Evolutionary conservation across 495 filamentous ascomycete genomes (phyloP).

Genomic region (Hyaloscypha hepaticicola): DNA sequence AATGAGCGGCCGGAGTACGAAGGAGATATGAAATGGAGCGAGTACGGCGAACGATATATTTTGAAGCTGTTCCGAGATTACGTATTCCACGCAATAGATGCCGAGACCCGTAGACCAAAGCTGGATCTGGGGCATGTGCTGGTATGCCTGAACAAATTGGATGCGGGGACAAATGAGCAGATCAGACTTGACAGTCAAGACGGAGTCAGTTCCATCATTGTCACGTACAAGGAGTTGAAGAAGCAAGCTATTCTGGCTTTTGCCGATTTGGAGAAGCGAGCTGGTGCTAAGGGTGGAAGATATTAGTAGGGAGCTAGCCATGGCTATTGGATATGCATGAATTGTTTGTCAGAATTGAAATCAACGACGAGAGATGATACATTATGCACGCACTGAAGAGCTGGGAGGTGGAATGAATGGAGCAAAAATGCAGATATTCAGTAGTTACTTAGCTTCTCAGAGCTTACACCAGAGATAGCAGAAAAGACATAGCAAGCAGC

Average conservation of each 20-base stretch:
- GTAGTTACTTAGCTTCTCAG: too few relatives aligned
- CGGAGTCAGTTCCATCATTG: conserved; percentile 80
- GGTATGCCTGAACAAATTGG: conserved; percentile 81
- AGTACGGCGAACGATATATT: conserved; percentile 85
- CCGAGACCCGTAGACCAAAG: conserved; percentile 69
- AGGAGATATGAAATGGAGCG: conserved; percentile 73
- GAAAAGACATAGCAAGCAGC: background rate
- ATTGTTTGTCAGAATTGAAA: background rate
- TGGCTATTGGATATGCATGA: background rate
- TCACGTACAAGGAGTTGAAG: conserved; percentile 86
- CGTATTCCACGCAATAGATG: conserved; percentile 91
- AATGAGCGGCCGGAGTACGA: conserved; percentile 87
- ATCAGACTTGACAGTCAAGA: conserved; percentile 83
- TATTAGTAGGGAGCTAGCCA: background rate
- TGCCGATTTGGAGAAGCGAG: conserved; percentile 64
- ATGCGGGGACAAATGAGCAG: conserved; percentile 85
- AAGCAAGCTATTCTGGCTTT: conserved; percentile 76
- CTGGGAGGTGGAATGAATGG: background rate
- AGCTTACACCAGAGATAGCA: too few relatives aligned
- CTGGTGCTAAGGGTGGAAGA: conserved; percentile 2
- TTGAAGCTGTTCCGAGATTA: conserved; percentile 95
- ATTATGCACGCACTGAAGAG: background rate
- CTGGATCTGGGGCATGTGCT: conserved; percentile 84
- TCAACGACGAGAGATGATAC: background rate
- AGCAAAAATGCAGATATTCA: background rate